These are phyloP conservation scores for Laetiporus sulphureus DNA, from an alignment of 1,284 basidiomycete genomes.

Conservation along the genomic window DNA sequence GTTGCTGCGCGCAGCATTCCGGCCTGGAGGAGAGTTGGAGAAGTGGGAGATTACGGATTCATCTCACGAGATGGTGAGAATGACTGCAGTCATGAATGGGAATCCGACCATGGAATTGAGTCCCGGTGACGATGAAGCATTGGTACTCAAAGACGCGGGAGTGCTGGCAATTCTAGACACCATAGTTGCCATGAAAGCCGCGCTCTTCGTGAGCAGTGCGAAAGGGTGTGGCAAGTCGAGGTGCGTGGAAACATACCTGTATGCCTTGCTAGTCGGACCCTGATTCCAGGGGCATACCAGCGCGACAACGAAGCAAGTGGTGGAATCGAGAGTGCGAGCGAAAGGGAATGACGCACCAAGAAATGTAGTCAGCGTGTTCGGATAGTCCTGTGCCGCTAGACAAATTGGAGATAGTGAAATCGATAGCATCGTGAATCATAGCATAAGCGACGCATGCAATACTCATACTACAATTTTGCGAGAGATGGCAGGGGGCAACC, in stretches of 20 bases:
- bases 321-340: constrained; percentile 25
- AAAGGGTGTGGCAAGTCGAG: constrained; percentile 32
- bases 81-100: constrained; percentile 6
- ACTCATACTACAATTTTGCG: constrained; percentile 35
- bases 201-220: constrained; percentile 38
- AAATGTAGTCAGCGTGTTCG: constrained; percentile 34
- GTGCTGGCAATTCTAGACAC: constrained; percentile 43
- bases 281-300: too few relatives aligned
- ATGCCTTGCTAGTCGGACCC: too few relatives aligned
- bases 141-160: constrained; percentile 35
- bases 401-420: constrained; percentile 7
- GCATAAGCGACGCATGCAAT: constrained; percentile 32
- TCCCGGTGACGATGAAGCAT: constrained; percentile 22
- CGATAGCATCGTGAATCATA: constrained; percentile 24
- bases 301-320: constrained; percentile 34
- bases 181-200: constrained; percentile 36
- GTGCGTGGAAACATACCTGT: too few relatives aligned
- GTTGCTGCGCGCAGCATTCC: constrained; percentile 35
- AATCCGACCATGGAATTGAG: constrained; percentile 8
- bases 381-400: constrained; percentile 8
- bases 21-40: constrained; percentile 30
- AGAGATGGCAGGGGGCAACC: constrained; percentile 17
- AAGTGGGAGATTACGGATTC: constrained; percentile 35
- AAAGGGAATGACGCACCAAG: constrained; percentile 9
- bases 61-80: constrained; percentile 20